Conservation (phyloP, 495 filamentous ascomycete genomes). For the Zalerion maritima region DNA sequence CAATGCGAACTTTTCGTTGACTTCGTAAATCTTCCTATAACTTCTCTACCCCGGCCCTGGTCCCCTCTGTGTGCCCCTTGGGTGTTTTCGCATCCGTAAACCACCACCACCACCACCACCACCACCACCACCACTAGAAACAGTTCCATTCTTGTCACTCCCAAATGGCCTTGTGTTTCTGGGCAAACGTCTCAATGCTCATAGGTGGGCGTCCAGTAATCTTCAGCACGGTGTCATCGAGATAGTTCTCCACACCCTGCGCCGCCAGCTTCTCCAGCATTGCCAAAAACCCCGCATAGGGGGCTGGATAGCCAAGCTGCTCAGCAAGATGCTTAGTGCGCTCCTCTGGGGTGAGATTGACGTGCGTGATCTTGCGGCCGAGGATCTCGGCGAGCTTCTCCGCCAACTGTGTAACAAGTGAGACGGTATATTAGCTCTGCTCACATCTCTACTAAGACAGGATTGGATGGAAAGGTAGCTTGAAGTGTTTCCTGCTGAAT, state of each 20-base stretch:
- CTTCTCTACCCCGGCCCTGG: too few species aligned
- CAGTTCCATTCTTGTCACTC: too few species aligned
- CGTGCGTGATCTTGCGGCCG: conserved; percentile 26
- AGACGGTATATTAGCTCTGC: neutral
- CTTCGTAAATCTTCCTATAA: too few species aligned
- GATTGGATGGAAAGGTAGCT: neutral
- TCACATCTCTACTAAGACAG: too few species aligned
- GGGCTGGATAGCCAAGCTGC: conserved; percentile 16
- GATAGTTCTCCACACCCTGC: conserved; percentile 23
- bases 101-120: too few species aligned
- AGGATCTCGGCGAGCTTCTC: conserved; percentile 23
- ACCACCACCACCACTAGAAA: too few species aligned
- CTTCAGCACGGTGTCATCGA: conserved; percentile 21
- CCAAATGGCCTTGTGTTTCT: conserved; percentile 20
- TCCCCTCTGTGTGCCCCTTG: too few species aligned
- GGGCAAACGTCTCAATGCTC: conserved; percentile 19
- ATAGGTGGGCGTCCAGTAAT: conserved; percentile 21
- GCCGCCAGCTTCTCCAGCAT: conserved; percentile 21
- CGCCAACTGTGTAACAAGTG: conserved; percentile 21
- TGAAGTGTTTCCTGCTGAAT: neutral
- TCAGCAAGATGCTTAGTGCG: conserved; percentile 11
- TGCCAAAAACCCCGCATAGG: conserved; percentile 20
- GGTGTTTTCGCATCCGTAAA: too few species aligned
- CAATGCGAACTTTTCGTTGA: too few species aligned
- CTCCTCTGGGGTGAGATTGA: conserved; percentile 22